phyloP scores from a whole-genome alignment of 2,329 filamentous ascomycete genomes.

The Xylaria sp. region DNA sequence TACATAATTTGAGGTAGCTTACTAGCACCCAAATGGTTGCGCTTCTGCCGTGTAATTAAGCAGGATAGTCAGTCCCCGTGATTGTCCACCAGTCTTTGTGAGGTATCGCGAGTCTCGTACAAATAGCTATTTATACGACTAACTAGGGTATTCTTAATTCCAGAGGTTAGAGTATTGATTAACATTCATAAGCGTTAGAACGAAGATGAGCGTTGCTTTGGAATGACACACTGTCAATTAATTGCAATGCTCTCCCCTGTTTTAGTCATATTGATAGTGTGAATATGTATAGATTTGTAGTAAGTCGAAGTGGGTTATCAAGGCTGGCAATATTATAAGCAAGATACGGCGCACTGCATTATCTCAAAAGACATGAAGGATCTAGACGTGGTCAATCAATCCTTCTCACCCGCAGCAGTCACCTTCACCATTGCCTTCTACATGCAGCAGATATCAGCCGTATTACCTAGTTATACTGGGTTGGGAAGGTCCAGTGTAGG shows the following conservation, averaged over 20 bases:
- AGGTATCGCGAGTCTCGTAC: background rate
- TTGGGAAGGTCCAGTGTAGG: background rate
- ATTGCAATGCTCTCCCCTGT: background rate
- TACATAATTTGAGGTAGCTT: background rate
- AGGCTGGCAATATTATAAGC: background rate
- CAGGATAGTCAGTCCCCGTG: background rate
- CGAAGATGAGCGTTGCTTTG: background rate
- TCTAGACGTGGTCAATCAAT: background rate
- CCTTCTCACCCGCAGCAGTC: background rate
- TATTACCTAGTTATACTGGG: background rate
- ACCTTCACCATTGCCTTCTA: background rate
- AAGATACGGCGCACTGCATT: background rate
- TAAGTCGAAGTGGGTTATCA: background rate
- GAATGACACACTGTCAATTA: too few relatives aligned
- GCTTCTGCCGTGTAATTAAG: background rate
- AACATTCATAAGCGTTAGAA: background rate
- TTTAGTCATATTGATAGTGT: background rate
- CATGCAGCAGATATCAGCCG: background rate
- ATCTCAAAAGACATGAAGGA: background rate
- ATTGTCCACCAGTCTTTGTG: background rate
- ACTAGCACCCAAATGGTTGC: background rate
- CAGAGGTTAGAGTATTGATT: background rate
- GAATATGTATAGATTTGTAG: background rate
- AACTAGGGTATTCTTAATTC: background rate
- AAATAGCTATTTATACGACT: background rate